Conservation (phyloP, 75 land plant species). For the Selaginella moellendorffii region DNA sequence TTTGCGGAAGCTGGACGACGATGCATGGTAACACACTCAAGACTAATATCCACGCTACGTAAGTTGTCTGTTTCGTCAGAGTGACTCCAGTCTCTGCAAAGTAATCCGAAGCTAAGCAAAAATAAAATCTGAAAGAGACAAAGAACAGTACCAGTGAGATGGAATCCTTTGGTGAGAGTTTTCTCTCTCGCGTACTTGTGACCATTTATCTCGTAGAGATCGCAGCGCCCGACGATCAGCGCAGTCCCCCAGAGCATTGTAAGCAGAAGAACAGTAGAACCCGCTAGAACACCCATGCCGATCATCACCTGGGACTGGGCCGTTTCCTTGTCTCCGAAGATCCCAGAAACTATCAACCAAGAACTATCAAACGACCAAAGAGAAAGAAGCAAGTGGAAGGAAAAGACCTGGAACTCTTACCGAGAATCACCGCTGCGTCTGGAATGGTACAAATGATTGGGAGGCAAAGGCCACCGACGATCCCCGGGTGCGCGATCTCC, state of each 20-base stretch:
- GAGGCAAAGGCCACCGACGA: background rate
- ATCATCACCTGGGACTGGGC: constrained; percentile 9
- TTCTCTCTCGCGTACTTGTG: background rate
- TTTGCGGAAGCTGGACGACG: constrained; percentile 38
- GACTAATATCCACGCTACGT: constrained; percentile 51
- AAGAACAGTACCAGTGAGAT: background rate
- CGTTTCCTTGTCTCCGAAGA: background rate
- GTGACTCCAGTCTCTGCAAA: constrained; percentile 42
- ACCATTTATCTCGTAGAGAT: constrained; percentile 1
- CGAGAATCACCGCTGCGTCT: background rate
- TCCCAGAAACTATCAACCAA: constrained; percentile 7
- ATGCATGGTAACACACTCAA: constrained; percentile 47
- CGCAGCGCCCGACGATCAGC: constrained; percentile 2
- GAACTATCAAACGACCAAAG: too few relatives aligned
- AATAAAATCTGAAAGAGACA: too few relatives aligned
- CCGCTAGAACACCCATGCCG: constrained; percentile 5
- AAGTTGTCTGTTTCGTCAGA: constrained; percentile 42
- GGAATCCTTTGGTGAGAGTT: background rate
- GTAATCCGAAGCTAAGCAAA: too few relatives aligned
- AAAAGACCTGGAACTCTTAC: too few relatives aligned
- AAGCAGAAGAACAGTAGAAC: background rate
- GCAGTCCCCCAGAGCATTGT: constrained; percentile 3
- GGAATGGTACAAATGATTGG: background rate
- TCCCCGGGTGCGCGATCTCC: background rate
- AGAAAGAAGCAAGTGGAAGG: too few relatives aligned